Evolutionary conservation across 768 basidiomycete genomes (phyloP).

Genomic region (Tricholoma hemisulphureum): DNA sequence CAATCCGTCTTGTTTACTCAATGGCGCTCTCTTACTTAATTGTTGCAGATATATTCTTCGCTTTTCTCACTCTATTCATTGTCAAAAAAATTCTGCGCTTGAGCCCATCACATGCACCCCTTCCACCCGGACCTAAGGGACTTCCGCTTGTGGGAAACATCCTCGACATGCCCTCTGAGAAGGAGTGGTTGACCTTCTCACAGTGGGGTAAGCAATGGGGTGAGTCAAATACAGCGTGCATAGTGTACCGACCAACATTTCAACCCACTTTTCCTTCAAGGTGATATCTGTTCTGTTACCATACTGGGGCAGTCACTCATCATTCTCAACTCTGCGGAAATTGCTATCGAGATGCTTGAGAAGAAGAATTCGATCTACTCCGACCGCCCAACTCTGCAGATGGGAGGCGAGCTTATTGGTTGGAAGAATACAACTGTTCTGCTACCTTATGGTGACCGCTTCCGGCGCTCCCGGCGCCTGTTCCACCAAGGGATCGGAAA

Average conservation of each 20-base stretch:
- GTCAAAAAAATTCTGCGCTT: slow-evolving; percentile 28
- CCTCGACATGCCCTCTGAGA: slow-evolving; percentile 48
- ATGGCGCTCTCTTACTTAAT: slow-evolving; percentile 28
- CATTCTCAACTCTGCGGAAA: slow-evolving; percentile 50
- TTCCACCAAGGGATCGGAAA: slow-evolving; percentile 53
- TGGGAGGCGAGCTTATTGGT: slow-evolving; percentile 56
- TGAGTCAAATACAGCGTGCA: slow-evolving; percentile 15
- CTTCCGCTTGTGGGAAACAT: slow-evolving; percentile 55
- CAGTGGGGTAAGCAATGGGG: slow-evolving; percentile 55
- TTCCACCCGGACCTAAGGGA: slow-evolving; percentile 53
- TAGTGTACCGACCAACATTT: background rate
- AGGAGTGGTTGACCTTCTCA: slow-evolving; percentile 52
- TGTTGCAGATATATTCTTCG: slow-evolving; percentile 32
- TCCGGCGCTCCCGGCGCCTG: slow-evolving; percentile 51
- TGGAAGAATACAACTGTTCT: slow-evolving; percentile 58
- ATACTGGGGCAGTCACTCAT: slow-evolving; percentile 60
- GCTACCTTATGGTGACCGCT: slow-evolving; percentile 56
- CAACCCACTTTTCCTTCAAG: slow-evolving; percentile 28
- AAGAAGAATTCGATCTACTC: slow-evolving; percentile 67
- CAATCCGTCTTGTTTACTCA: slow-evolving; percentile 17
- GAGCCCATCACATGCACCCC: slow-evolving; percentile 21
- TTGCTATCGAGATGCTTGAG: slow-evolving; percentile 59
- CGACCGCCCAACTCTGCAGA: slow-evolving; percentile 56
- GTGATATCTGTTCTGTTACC: slow-evolving; percentile 59
- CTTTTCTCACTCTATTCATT: slow-evolving; percentile 34